Evolutionary conservation across 2,329 filamentous ascomycete species (phyloP), one percentile per base, ranked within the genome.

Genomic region (Colletotrichum sp.): DNA sequence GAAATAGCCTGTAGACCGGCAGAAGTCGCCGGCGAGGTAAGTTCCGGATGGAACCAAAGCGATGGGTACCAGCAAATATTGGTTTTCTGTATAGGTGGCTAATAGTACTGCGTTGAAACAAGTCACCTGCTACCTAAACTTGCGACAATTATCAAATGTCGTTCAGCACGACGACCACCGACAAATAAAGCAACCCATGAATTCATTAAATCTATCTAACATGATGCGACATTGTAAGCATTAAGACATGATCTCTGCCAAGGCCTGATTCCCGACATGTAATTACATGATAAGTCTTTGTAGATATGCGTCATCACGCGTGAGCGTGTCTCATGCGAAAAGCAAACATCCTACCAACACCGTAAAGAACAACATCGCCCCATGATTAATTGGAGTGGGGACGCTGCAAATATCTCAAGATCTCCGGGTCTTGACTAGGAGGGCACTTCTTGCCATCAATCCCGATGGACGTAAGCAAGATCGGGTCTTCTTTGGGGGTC

Each of bases 401-500:
- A 15, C 57, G 63, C 4, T 72, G 69, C 16, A 76, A n/a, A 15
- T 72, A 68, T 5, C 73, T 63, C 77, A 84, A 81, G 12, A 86
- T 81, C 8, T 76, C 78, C 6, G 78, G 79, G 44, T 88, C 84
- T 75, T 88, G 86, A 52, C 86, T 88, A 7, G 86, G 86, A 9
- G 86, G 86, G 34, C 84, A 78, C 72, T 78, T 81, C 15, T 78
- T 75, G 24, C 77, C 69, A 13, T 79, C 80, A 1, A 78, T 71
- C 21, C 82, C 80, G 49, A 77, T 81, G 26, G 80, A 79, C 1
- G 79, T 79, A 39, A 80, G 79, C 18, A 87, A 57, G 18, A 87
- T 81, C 0, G 85, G 84, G 34, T 87, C 86, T 26, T 87, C 83
- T 68, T 82, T 83, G 6, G 81, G 78, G 10, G 86, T 87, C n/a